These are phyloP conservation scores for Astrephomene gubernaculifera DNA, from an alignment of 139 green algal species.

Conservation along the genomic window DNA sequence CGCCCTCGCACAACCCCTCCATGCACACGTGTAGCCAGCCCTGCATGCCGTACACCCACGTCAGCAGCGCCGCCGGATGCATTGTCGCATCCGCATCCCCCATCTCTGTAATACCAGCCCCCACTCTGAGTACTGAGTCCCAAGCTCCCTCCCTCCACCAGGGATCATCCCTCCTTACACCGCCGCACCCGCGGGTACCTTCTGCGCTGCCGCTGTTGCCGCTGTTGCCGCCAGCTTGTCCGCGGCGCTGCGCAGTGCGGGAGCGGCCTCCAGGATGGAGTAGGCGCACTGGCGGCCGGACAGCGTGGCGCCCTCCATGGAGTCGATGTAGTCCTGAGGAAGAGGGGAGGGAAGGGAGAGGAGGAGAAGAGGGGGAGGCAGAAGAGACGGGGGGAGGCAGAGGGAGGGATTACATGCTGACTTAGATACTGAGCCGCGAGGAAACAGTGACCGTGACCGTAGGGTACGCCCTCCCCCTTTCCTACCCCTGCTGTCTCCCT, in stretches of 20 bases:
- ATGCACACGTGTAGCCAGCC: no score
- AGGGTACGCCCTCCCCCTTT: background rate
- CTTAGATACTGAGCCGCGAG: no score
- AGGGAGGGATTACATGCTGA: no score
- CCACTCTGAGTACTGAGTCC: no score
- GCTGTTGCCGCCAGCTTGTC: no score
- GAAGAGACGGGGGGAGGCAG: background rate
- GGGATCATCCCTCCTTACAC: background rate
- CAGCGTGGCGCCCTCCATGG: slow-evolving; percentile 97
- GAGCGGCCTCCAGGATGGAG: slow-evolving; percentile 18
- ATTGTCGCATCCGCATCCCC: no score
- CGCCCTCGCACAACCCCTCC: no score
- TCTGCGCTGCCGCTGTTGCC: slow-evolving; percentile 1
- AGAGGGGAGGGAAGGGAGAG: slow-evolving; percentile 22
- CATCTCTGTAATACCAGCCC: no score
- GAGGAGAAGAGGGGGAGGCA: background rate
- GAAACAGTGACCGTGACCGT: no score
- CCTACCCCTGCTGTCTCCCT: background rate
- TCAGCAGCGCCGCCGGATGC: no score
- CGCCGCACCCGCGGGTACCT: background rate
- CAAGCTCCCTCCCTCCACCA: no score
- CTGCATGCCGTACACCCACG: no score
- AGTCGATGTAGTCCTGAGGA: slow-evolving; percentile 98
- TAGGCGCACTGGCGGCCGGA: slow-evolving; percentile 71
- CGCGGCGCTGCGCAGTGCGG: background rate